Base-by-base conservation (phyloP, 768 basidiomycete species). In the Pulveroboletus ravenelii region DNA sequence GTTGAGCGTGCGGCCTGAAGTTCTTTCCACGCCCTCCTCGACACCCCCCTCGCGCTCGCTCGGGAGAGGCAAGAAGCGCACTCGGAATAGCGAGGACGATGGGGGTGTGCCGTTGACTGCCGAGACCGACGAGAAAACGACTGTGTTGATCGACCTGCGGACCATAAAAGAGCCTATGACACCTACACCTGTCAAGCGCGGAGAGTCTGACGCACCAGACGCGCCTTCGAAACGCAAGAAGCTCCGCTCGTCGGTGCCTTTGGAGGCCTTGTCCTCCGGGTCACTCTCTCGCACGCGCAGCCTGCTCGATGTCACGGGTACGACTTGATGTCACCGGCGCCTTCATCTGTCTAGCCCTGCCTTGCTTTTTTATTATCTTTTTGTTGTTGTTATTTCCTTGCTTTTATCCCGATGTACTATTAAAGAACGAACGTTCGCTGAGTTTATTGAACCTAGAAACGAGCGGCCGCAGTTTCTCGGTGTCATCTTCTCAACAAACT, bases 51-150 rank as follows among this genome's bases (percentile, higher is more conserved):
- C 60, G 2, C 52, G 52, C 6, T 36, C 49, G 45, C 2, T 41
- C 6, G 40, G 45, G 10, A 51, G 48, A 30, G 56, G 60, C 8
- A 52, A 34, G 35, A 63, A 63, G 49, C 62, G 62, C 36, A 5
- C 32, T 5, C 49, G 54, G 34, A n/a, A 27, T 10, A 17, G 13
- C 45, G 62, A 58, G 3, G 52, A 49, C 1, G 54, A 51, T 3
- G 52, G 42, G 2, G 42, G 13, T 1, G 14, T n/a, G 9, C n/a
- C 17, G 0, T 25, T 29, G 13, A 17, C 37, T 18, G 1, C 35
- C 0, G 34, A 31, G 17, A 32, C 14, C 3, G 37, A 10, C 38
- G 18, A 46, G 14, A 13, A 15, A 14, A 7, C 5, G 3, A 9
- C 29, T 14, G 23, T 14, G 17, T 17, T 13, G 38, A 17, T 12